Percentiles rank a stretch among this genome's conserved stretches.
Conservation (phyloP, 163 green algal genomes). For the Scenedesmus sp. region DNA sequence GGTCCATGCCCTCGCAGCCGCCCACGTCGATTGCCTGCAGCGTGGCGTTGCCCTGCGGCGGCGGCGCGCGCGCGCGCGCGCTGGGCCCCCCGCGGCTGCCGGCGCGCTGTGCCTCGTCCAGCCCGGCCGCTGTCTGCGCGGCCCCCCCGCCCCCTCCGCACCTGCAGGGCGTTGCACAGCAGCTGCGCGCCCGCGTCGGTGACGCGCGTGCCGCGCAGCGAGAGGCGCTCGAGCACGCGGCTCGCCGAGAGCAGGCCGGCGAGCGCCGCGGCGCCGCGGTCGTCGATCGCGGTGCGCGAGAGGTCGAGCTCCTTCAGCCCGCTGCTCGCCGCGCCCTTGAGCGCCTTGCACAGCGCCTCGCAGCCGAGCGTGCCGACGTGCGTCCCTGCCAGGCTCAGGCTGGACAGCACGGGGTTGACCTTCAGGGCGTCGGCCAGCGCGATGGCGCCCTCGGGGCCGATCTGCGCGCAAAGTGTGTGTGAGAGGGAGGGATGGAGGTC, state of each 20-base stretch:
- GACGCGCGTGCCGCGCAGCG: slow-evolving; percentile 26
- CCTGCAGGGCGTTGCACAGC: slow-evolving; percentile 44
- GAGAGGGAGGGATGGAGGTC: background rate
- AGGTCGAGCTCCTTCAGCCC: slow-evolving; percentile 44
- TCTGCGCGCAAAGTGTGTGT: background rate
- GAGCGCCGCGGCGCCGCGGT: slow-evolving; percentile 20
- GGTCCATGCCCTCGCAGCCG: slow-evolving; percentile 34
- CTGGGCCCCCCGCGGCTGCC: background rate
- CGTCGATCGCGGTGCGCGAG: slow-evolving; percentile 19
- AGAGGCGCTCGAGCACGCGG: slow-evolving; percentile 29
- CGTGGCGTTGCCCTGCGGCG: slow-evolving; percentile 33
- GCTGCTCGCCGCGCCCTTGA: slow-evolving; percentile 13
- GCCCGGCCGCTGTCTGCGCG: background rate
- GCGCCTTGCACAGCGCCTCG: slow-evolving; percentile 39
- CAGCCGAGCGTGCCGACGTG: slow-evolving; percentile 7
- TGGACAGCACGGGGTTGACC: slow-evolving; percentile 40
- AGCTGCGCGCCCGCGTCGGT: slow-evolving; percentile 44
- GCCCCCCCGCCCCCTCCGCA: background rate
- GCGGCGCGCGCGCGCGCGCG: background rate
- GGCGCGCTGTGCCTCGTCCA: no score
- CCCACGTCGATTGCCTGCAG: slow-evolving; percentile 46
- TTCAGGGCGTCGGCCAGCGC: slow-evolving; percentile 44
- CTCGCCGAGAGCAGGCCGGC: slow-evolving; percentile 21
- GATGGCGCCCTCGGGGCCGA: slow-evolving; percentile 43
- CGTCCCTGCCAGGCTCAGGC: slow-evolving; percentile 26